Evolutionary conservation across 2,329 filamentous ascomycete genomes (phyloP).

Genomic region (Sclerotinia trifoliorum): DNA sequence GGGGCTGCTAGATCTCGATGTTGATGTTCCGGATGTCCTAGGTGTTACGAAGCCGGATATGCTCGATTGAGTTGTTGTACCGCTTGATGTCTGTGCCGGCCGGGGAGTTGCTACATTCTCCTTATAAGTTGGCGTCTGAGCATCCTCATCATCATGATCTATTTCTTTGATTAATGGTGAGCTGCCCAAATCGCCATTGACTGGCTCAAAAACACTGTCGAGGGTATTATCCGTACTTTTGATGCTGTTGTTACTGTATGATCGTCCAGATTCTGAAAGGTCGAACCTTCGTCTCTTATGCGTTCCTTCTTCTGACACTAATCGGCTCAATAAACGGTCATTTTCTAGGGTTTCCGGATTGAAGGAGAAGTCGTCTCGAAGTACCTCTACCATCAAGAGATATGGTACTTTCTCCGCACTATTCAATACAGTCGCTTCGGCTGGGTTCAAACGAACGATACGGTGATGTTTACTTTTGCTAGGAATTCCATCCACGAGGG

Average conservation of each 20-base stretch:
- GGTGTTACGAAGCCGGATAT: slow-evolving; percentile 63
- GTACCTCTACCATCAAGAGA: slow-evolving; percentile 78
- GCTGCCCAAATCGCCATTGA: slow-evolving; percentile 72
- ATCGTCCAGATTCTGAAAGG: slow-evolving; percentile 62
- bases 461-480: slow-evolving; percentile 76
- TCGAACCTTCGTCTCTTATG: slow-evolving; percentile 62
- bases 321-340: slow-evolving; percentile 57
- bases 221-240: slow-evolving; percentile 39
- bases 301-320: slow-evolving; percentile 57
- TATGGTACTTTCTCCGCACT: slow-evolving; percentile 86
- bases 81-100: slow-evolving; percentile 59
- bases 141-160: slow-evolving; percentile 44
- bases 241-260: slow-evolving; percentile 42
- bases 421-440: slow-evolving; percentile 80
- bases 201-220: slow-evolving; percentile 84
- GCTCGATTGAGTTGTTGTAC: slow-evolving; percentile 59
- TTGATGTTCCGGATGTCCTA: slow-evolving; percentile 65
- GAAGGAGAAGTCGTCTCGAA: slow-evolving; percentile 80
- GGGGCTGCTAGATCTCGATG: slow-evolving; percentile 68
- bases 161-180: slow-evolving; percentile 65
- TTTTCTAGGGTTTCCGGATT: slow-evolving; percentile 74
- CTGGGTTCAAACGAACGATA: slow-evolving; percentile 79
- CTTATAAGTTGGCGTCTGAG: slow-evolving; percentile 28
- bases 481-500: slow-evolving; percentile 69
- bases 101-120: slow-evolving; percentile 39